Evolutionary conservation across 441 rosid species (phyloP), one percentile per base, ranked within the genome.

Genomic region (Pelargonium citronellum): DNA sequence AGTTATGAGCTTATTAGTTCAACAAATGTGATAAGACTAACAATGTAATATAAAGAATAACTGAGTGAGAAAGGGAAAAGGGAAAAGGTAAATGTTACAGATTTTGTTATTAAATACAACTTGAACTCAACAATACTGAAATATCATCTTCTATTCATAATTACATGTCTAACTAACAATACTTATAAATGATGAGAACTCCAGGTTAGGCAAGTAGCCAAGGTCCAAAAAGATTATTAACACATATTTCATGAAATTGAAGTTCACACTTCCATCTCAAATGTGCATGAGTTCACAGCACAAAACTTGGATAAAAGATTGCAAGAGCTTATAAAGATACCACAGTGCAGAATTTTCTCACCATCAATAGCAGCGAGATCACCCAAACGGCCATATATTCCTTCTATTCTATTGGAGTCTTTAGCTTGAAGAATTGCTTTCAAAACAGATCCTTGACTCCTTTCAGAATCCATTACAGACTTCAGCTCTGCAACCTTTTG

Each of bases 331-430:
- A 66, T 10, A 15, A 73, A 64, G 8, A 47, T 13, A 34, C 61
- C 37, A 67, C 55, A 69, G 24, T 10, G 34, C 22, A 77, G 37
- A 79, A 76, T 47, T 75, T 89, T 62, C 66, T 78, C 73, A 91
- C 99, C 90, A 72, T 95, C 98, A 83, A 95, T 92, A 72, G 99
- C 99, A 70, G 97, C 99, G 79, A 91, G 84, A 83, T 95, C 97
- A 16, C 99, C 99, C 97, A 91, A 85, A 72, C 97, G 87, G 64
- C 99, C 99, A 79, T 90, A 81, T 73, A 94, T 91, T 77, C 99
- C 99, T 74, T 83, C 89, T 78, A 94, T 90, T 83, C 81, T 82
- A 71, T 85, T 87, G 39, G 85, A 87, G 78, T 90, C 90, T 77
- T 87, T 90, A 47, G 96, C 97, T 71, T 83, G 85, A 82, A 91